Evolutionary conservation across 805 yeast genomes (phyloP), one percentile per base, ranked within the genome.

Genomic region (Priceomyces fermenticarens): DNA sequence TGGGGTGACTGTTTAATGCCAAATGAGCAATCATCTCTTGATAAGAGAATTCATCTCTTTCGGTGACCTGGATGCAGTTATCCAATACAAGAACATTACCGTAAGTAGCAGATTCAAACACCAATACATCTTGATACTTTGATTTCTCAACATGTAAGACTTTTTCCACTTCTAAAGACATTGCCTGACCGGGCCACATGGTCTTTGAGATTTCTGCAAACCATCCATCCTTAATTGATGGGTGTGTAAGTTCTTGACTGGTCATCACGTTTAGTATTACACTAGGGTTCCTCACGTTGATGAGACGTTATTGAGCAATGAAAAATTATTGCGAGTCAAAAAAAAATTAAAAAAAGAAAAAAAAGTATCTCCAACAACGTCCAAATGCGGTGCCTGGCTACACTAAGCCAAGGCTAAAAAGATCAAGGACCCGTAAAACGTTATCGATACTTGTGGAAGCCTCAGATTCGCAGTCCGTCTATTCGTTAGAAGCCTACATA

Each of bases 131-230:
- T 73, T 91, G 99, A 67, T 85, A 91, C 65, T 83, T 78, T 45
- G 97, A 87, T 65, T 83, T 77, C 63, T 85, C 96, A 47, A 78
- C 85, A 68, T 86, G 89, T 51, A 91, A 75, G 39, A 91, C 78
- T 65, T 89, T 81, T 52, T 91, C 88, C 43, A 91, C 98, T 49
- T 82, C 78, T 53, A 91, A 75, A 39, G 89, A 79, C 93, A 93
- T 83, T 53, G 97, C 98, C 76, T 90, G 96, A 51, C 99, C 99
- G 25, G 99, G 98, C 95, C 97, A 91, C 88, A 88, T 85, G 61
- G 95, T 87, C 65, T 90, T 88, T 52, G 96, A 86, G 63, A 86
- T 75, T 68, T 91, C 99, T 57, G 91, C 82, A 72, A 91, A 91
- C 99, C 99, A 91, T 59, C 97, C 97, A 67, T 93, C 89, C 61